phyloP scores from a whole-genome alignment of 257 asterid species.

The Perilla frutescens region DNA sequence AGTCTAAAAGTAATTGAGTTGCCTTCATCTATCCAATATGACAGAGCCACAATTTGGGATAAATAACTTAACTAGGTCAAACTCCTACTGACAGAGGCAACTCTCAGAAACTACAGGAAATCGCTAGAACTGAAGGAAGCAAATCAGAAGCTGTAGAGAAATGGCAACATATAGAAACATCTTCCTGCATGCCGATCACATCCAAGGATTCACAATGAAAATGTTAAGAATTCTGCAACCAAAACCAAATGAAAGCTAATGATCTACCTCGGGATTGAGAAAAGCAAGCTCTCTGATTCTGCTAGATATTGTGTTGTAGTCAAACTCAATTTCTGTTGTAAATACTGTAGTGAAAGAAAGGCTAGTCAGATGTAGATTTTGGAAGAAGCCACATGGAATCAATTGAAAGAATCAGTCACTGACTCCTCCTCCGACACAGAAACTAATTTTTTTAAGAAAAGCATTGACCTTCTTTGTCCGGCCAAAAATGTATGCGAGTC shows the following conservation, averaged over 20 bases:
- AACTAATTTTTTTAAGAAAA: constrained; percentile 11
- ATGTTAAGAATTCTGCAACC: constrained; percentile 35
- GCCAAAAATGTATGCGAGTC: constrained; percentile 89
- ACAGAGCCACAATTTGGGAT: neutral
- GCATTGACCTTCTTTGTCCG: constrained; percentile 84
- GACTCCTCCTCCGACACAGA: constrained; percentile 22
- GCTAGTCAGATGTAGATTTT: constrained; percentile 23
- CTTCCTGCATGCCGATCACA: constrained; percentile 1
- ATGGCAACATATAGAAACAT: neutral
- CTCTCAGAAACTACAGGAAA: neutral
- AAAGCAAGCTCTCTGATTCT: constrained; percentile 98
- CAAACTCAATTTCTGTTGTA: constrained; percentile 80
- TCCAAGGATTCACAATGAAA: constrained; percentile 23
- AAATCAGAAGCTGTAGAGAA: constrained; percentile 8
- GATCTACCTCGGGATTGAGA: constrained; percentile 88
- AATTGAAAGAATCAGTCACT: constrained; percentile 15
- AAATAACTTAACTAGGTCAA: constrained; percentile 13
- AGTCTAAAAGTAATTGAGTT: constrained; percentile 1
- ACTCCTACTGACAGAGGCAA: constrained; percentile 16
- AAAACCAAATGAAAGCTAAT: constrained; percentile 24
- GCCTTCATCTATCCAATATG: neutral
- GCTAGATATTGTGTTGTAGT: constrained; percentile 84
- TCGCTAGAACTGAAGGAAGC: neutral
- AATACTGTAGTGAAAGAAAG: constrained; percentile 62
- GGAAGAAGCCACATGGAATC: constrained; percentile 6